A percentile compares a stretch with the other conserved stretches of the same genome.
phyloP scores from a whole-genome alignment of 2,329 filamentous ascomycete genomes.

The Beauveria asiatica region DNA sequence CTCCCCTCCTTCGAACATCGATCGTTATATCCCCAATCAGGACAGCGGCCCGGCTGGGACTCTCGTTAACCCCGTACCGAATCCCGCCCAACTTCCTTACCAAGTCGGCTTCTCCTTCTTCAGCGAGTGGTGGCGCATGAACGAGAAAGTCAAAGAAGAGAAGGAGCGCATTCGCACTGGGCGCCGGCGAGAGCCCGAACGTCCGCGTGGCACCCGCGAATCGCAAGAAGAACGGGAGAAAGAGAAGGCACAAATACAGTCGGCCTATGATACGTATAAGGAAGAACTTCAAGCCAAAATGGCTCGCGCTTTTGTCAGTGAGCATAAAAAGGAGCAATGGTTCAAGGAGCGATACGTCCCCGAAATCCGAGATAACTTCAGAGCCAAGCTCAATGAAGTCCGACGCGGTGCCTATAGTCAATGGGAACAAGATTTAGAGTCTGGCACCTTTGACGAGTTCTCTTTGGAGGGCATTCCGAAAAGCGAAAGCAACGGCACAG shows the following conservation, averaged over 20 bases:
- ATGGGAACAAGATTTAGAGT: slow-evolving; percentile 82
- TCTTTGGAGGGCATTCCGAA: slow-evolving; percentile 91
- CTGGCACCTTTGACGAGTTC: slow-evolving; percentile 86
- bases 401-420: slow-evolving; percentile 71
- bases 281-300: slow-evolving; percentile 66
- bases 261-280: slow-evolving; percentile 58
- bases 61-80: slow-evolving; percentile 57
- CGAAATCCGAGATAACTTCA: slow-evolving; percentile 68
- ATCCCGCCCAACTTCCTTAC: slow-evolving; percentile 64
- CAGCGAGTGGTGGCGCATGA: slow-evolving; percentile 77
- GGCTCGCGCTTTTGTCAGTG: slow-evolving; percentile 80
- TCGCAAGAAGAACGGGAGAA: slow-evolving; percentile 66
- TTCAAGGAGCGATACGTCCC: slow-evolving; percentile 91
- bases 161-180: slow-evolving; percentile 64
- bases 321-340: slow-evolving; percentile 95
- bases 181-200: slow-evolving; percentile 56
- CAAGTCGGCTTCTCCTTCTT: slow-evolving; percentile 83
- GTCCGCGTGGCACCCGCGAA: slow-evolving; percentile 55
- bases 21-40: slow-evolving; percentile 76
- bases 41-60: slow-evolving; percentile 39
- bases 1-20: slow-evolving; percentile 63
- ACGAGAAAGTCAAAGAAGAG: slow-evolving; percentile 75
- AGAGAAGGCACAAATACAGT: slow-evolving; percentile 70
- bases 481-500: slow-evolving; percentile 79
- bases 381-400: slow-evolving; percentile 68